phyloP scores from a whole-genome alignment of 192 early-diverging fungal genomes.

The Coemansia sp. region DNA sequence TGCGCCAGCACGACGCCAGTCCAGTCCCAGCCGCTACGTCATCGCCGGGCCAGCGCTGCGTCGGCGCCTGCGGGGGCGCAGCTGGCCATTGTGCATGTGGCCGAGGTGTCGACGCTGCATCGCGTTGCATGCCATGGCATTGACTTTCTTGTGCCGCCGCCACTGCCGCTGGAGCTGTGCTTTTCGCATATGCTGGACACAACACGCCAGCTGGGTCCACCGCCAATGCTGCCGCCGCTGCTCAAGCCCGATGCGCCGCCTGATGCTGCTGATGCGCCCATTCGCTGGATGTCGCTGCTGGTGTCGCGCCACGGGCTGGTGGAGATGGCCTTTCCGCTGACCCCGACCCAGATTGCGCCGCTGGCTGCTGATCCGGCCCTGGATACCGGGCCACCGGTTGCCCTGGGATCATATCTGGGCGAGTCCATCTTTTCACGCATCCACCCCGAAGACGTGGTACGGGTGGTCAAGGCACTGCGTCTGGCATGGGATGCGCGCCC shows the following conservation, averaged over 20 bases:
- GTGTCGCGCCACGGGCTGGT: constrained; percentile 53
- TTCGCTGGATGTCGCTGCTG: constrained; percentile 46
- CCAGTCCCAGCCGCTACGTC: background rate
- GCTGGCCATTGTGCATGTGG: constrained; percentile 48
- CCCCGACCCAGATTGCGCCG: constrained; percentile 19
- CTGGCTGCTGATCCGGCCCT: constrained; percentile 18
- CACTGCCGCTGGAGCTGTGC: constrained; percentile 40
- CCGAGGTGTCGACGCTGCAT: constrained; percentile 51
- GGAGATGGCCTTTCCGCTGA: constrained; percentile 49
- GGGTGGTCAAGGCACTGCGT: constrained; percentile 47
- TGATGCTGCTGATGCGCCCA: constrained; percentile 9
- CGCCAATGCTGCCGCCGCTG: constrained; percentile 35
- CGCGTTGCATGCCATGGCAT: constrained; percentile 37
- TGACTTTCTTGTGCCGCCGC: constrained; percentile 36
- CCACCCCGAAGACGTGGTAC: constrained; percentile 48
- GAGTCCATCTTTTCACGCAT: constrained; percentile 50
- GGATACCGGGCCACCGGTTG: constrained; percentile 22
- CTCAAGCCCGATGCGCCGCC: constrained; percentile 1
- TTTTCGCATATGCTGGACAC: constrained; percentile 29
- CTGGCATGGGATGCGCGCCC: constrained; percentile 50
- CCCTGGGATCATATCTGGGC: constrained; percentile 40
- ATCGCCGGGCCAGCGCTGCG: background rate
- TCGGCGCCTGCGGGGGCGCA: background rate
- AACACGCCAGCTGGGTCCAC: constrained; percentile 24
- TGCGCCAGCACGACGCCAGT: background rate